Evolutionary conservation across 2,329 filamentous ascomycete species (phyloP), one percentile per base, ranked within the genome.

Genomic region (Escovopsis sp.): DNA sequence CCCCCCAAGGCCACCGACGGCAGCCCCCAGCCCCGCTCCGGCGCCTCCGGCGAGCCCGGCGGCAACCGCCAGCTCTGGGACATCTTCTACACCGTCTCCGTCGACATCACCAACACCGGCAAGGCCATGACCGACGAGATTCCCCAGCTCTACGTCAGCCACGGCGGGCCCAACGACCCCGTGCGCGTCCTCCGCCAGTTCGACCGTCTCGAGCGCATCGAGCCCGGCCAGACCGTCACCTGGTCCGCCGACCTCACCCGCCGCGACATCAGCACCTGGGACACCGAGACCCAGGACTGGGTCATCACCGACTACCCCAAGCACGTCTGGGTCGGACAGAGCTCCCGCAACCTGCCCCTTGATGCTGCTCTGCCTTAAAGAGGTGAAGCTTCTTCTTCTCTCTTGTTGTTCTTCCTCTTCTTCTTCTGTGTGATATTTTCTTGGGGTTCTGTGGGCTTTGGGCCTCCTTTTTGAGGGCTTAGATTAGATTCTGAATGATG

Each of bases 221-320:
- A 73, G 4, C 72, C 85, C 0, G 85, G 85, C n/a, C 59, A 76
- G 59, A 76, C 71, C 41, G 69, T 66, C 4, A 74, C 69, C 2
- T 93, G 91, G 66, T 68, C 60, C 1, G 78, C 75, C 0, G 72
- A 78, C 12, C 62, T 95, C 43, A 87, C 79, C 6, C 73, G 88
- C 34, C 77, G 86, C 44, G 89, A 95, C 55, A 51, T 95, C 43
- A 86, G 81, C 58, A 91, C 87, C 65, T 95, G 89, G 88, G 85
- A 94, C 51, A 66, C 74, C 1, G 69, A 56, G 1, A 59, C 64
- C n/a, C 88, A 95, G 69, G 80, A 95, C 67, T 96, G 89, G 88
- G 73, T 86, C 38, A 53, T 77, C n/a, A 68, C 63, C 8, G 51
- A 62, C 15, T 53, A 61, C 38, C 54, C 65, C 44, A 77, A 77